Evolutionary conservation across 176 grass and related monocot species (phyloP).

Genomic region (Eleusine coracana): DNA sequence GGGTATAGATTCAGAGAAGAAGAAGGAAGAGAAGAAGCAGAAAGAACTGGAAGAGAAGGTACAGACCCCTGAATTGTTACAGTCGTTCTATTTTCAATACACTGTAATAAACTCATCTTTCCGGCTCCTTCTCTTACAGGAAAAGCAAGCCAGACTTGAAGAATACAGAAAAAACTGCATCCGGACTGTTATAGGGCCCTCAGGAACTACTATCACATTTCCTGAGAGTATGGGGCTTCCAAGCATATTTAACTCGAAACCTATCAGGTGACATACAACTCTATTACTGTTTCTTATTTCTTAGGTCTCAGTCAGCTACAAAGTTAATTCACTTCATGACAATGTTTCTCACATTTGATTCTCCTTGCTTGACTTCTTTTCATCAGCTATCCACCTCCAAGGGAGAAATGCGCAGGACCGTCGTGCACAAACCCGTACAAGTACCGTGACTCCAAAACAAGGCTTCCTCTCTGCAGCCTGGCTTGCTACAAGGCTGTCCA

Average conservation of each 20-base stretch:
- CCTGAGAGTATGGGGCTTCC: slow-evolving; percentile 66
- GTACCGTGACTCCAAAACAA: slow-evolving; percentile 89
- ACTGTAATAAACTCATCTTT: slow-evolving; percentile 17
- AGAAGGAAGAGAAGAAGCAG: slow-evolving; percentile 71
- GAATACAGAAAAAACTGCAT: slow-evolving; percentile 60
- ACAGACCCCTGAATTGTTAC: slow-evolving; percentile 7
- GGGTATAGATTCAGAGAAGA: slow-evolving; percentile 74
- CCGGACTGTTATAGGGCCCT: slow-evolving; percentile 56
- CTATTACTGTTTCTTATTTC: background rate
- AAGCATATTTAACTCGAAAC: slow-evolving; percentile 72
- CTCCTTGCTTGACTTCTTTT: slow-evolving; percentile 13
- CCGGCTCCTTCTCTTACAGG: slow-evolving; percentile 20
- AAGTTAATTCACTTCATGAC: background rate
- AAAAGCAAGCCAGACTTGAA: slow-evolving; percentile 50
- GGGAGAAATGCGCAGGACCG: slow-evolving; percentile 93
- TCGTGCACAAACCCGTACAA: slow-evolving; percentile 88
- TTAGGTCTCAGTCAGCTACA: background rate
- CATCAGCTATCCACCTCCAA: slow-evolving; percentile 89
- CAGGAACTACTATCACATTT: slow-evolving; percentile 68
- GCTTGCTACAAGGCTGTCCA: slow-evolving; percentile 86
- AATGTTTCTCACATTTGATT: background rate
- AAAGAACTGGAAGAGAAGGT: slow-evolving; percentile 65
- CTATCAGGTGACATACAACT: slow-evolving; percentile 45
- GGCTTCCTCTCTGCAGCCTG: slow-evolving; percentile 86
- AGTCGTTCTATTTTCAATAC: background rate